These are phyloP conservation scores for Stenogyne calaminthoides DNA, from an alignment of 305 asterid genomes.

Conservation along the genomic window DNA sequence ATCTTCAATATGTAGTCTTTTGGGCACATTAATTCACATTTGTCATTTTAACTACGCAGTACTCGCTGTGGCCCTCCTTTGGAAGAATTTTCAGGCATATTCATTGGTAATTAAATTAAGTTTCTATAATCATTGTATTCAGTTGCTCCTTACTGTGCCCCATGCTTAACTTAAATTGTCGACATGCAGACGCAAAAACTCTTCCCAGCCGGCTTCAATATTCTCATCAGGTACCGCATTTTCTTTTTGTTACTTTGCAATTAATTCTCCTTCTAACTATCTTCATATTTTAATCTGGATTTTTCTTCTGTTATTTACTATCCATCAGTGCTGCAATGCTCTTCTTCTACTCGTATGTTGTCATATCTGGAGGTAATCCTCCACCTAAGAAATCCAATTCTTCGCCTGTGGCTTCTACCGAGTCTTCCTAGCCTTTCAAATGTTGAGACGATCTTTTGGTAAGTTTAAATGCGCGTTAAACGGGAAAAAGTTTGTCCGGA, in stretches of 20 bases:
- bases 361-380: conserved; percentile 92
- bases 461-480: conserved; percentile 9
- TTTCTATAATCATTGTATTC: not conserved
- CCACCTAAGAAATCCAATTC: conserved; percentile 83
- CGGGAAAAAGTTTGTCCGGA: not conserved
- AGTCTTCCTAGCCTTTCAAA: conserved; percentile 32
- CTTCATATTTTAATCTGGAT: not conserved
- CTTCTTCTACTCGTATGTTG: conserved; percentile 79
- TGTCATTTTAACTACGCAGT: conserved; percentile 48
- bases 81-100: conserved; percentile 73
- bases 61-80: conserved; percentile 60
- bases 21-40: not conserved
- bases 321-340: conserved; percentile 80
- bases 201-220: conserved; percentile 62
- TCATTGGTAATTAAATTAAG: conserved; percentile 55
- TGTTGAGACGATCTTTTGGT: not conserved
- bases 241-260: conserved; percentile 6
- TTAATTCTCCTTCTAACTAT: not conserved
- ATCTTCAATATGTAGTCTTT: not conserved
- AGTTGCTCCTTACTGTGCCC: conserved; percentile 13
- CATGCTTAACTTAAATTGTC: conserved; percentile 21
- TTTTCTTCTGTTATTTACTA: conserved; percentile 8
- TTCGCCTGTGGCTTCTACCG: conserved; percentile 35
- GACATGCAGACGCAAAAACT: conserved; percentile 57
- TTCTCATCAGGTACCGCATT: conserved; percentile 45